Evolutionary conservation across 2,329 filamentous ascomycete species (phyloP).

Genomic region (Phialophora chinensis): DNA sequence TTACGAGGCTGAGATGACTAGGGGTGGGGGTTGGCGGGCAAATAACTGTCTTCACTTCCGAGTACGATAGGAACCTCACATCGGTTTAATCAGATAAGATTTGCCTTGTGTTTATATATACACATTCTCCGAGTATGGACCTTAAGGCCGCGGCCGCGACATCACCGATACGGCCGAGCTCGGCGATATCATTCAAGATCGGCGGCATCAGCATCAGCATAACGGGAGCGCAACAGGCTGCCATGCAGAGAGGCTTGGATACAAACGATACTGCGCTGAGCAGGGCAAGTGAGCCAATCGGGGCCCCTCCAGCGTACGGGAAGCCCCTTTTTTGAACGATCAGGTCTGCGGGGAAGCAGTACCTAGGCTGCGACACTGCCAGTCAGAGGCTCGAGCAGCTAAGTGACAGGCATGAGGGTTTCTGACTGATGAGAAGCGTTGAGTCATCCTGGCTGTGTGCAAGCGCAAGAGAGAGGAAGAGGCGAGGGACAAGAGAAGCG

Average conservation of each 20-base stretch:
- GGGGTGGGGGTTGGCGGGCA: neutral
- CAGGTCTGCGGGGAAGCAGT: neutral
- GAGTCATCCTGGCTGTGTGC: neutral
- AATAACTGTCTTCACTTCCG: neutral
- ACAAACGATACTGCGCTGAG: neutral
- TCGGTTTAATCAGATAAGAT: neutral
- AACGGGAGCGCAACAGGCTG: neutral
- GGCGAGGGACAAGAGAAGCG: neutral
- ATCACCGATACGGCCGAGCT: conserved; percentile 3
- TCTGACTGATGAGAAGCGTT: neutral
- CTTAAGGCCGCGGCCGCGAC: neutral
- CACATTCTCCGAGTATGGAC: neutral
- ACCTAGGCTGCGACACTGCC: no score
- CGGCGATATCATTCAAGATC: neutral
- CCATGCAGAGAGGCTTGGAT: no score
- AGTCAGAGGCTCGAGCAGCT: neutral
- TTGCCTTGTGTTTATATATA: neutral
- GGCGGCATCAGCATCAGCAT: neutral
- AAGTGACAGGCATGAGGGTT: neutral
- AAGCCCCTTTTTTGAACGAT: neutral
- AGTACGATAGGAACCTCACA: neutral
- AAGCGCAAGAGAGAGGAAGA: neutral
- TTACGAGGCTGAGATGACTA: neutral
- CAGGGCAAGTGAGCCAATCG: neutral
- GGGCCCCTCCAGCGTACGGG: neutral